These are phyloP conservation scores for Wallacemonas rigidus DNA, from an alignment of 208 protist species.

Conservation along the genomic window DNA sequence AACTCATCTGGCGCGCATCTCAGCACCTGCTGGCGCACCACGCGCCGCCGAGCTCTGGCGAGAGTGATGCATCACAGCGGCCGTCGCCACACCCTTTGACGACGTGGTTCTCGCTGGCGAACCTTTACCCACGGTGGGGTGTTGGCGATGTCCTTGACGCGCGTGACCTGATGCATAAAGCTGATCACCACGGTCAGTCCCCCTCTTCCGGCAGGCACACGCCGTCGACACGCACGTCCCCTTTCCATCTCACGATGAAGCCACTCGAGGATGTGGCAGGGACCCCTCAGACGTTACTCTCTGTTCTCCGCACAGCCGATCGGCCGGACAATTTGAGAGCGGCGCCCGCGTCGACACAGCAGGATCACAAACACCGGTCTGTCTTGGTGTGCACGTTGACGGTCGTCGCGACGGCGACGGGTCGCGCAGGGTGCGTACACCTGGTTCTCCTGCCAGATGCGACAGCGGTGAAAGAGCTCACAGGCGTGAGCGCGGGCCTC, in stretches of 20 bases:
- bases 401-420: background rate
- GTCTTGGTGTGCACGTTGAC: background rate
- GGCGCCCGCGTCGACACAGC: slow-evolving; percentile 12
- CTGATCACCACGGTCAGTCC: slow-evolving; percentile 1
- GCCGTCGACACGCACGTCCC: background rate
- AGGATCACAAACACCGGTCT: slow-evolving; percentile 1
- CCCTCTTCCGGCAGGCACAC: background rate
- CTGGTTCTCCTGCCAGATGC: background rate
- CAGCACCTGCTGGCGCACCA: background rate
- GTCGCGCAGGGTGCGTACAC: background rate
- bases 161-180: slow-evolving; percentile 18
- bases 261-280: background rate
- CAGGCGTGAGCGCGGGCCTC: background rate
- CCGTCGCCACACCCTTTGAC: slow-evolving; percentile 12
- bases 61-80: background rate
- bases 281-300: slow-evolving; percentile 7
- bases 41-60: background rate
- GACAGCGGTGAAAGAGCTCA: background rate
- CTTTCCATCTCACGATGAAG: background rate
- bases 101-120: slow-evolving; percentile 29
- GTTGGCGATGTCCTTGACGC: slow-evolving; percentile 31
- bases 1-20: slow-evolving; percentile 3
- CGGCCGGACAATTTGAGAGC: slow-evolving; percentile 18
- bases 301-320: slow-evolving; percentile 23
- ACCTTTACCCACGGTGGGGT: slow-evolving; percentile 36